A percentile compares a stretch with the other conserved stretches of the same genome.
Conservation (phyloP, 306 rosid species). For the Malus domestica region DNA sequence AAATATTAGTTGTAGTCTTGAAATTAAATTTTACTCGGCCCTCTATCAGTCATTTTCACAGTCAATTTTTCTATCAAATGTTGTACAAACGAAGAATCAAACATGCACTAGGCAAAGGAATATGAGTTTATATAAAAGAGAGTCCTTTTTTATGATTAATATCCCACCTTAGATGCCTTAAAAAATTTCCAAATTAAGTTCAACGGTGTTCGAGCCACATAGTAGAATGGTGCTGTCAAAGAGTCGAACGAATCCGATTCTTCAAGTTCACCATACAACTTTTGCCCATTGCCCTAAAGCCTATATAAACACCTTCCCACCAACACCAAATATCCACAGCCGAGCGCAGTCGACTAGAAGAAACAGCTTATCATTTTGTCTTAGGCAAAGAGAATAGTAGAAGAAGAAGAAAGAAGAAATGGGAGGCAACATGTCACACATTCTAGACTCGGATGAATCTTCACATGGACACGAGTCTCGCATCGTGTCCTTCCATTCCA, state of each 20-base stretch:
- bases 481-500: slow-evolving; percentile 38
- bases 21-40: too few relatives aligned
- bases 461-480: slow-evolving; percentile 13
- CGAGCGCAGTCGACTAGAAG: too few relatives aligned
- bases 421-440: slow-evolving; percentile 32
- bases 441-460: slow-evolving; percentile 3
- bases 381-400: too few relatives aligned
- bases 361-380: too few relatives aligned
- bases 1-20: background rate
- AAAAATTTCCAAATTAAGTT: too few relatives aligned
- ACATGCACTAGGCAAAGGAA: too few relatives aligned
- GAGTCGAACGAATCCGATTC: background rate
- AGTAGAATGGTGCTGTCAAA: background rate
- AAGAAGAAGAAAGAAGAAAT: slow-evolving; percentile 13
- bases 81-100: too few relatives aligned
- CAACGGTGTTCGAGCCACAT: background rate
- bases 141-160: too few relatives aligned
- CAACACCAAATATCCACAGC: background rate
- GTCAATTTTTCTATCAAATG: too few relatives aligned
- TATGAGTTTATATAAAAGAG: too few relatives aligned
- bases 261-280: background rate
- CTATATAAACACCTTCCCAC: background rate
- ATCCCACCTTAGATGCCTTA: too few relatives aligned
- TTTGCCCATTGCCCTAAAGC: background rate
- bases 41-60: too few relatives aligned